Evolutionary conservation across 192 early-diverging fungal genomes (phyloP).

Genomic region (Phycomyces nitens): DNA sequence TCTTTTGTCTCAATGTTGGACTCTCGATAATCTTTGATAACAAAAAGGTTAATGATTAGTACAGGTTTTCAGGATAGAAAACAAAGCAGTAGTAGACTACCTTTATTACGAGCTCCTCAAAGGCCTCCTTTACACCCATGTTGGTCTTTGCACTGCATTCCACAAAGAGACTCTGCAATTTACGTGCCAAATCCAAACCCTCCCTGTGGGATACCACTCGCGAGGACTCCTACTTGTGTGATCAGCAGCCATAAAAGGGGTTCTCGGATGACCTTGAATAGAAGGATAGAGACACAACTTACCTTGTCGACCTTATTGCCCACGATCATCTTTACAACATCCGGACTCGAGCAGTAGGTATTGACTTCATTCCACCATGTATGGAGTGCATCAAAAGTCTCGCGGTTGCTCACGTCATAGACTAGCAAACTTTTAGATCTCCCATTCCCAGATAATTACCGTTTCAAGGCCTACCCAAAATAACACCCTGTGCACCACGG

Average conservation of each 20-base stretch:
- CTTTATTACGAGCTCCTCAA: conserved; percentile 92
- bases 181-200: conserved; percentile 86
- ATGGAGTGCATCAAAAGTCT: conserved; percentile 88
- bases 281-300: conserved; percentile 4
- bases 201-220: conserved; percentile 82
- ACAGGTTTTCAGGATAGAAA: no score
- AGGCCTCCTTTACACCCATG: conserved; percentile 87
- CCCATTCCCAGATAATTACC: not conserved
- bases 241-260: no score
- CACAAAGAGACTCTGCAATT: conserved; percentile 89
- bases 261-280: no score
- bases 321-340: conserved; percentile 96
- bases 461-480: conserved; percentile 63
- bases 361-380: conserved; percentile 96
- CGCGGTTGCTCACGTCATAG: conserved; percentile 94
- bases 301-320: conserved; percentile 99
- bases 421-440: conserved; percentile 46
- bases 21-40: not conserved
- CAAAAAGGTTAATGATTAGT: not conserved
- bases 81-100: conserved; percentile 31
- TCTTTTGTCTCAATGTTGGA: no score
- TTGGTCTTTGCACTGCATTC: conserved; percentile 96
- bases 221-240: conserved; percentile 40
- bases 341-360: conserved; percentile 81
- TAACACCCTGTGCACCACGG: conserved; percentile 96